Base-by-base conservation (phyloP, 192 early-diverging fungal genomes). In the Coemansia sp. region DNA sequence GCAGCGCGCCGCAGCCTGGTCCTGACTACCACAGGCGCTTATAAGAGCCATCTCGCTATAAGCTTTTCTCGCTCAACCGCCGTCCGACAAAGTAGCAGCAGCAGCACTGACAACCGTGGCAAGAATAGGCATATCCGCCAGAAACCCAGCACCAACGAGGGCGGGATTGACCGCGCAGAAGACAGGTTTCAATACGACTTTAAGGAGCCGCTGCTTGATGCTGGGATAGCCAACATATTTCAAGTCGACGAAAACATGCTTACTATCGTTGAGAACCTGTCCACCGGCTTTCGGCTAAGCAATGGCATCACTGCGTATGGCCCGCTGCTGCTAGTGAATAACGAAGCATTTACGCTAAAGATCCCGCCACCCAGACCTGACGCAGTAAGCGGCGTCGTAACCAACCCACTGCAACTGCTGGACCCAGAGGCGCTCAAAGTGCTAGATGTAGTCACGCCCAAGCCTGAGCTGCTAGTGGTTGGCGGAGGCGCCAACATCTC, bases 381-480 rank as follows among this genome's bases (percentile, higher is more conserved):
- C 19, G 29, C 58, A 55, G 21, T 36, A 1, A 66, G 10, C 17
- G 80, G 80, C 21, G 42, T 41, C 36, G 69, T 67, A 15, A 38
- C 23, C 3, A 74, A 83, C 23, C 80, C 80, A 23, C 34, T 83
- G 41, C 31, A 29, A 1, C 41, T 75, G 36, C 66, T 83, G 15
- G 66, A 68, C 21, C 62, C 68, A 2, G 38, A 74, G 15, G 77
- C 74, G 1, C 45, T 78, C 37, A 44, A 48, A 14, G 42, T 84
- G 29, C 69, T 84, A 6, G 36, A 72, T 53, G 59, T 74, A 14
- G 77, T 78, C 4, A 60, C 61, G 48, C 82, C 82, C 4, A 76
- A 74, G 66, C 82, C 82, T 17, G 82, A 84, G 51, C 50, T 84
- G 42, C 25, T 84, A 9, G 68, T 84, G 7, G 82, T 84, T 21